These are phyloP conservation scores for Meripilus lineatus DNA, from an alignment of 1,284 basidiomycete species.

Conservation along the genomic window DNA sequence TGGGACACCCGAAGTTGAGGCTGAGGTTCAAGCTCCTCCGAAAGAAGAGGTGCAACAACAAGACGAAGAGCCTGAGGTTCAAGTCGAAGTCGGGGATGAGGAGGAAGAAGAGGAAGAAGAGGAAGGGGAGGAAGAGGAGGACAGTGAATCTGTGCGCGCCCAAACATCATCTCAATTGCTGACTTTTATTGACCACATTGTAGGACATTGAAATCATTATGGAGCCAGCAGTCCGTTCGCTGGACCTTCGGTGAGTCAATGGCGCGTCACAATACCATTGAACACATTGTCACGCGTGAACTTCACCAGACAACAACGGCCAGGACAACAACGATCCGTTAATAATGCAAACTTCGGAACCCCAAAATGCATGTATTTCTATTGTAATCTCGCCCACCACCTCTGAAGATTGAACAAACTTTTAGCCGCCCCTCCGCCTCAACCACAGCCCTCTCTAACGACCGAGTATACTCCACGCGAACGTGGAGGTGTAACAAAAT, in stretches of 20 bases:
- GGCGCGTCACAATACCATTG: background rate
- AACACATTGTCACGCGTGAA: background rate
- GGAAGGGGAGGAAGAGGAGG: slow-evolving; percentile 33
- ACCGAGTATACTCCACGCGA: slow-evolving; percentile 90
- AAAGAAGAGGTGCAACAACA: slow-evolving; percentile 25
- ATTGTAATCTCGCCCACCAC: too few species aligned
- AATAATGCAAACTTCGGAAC: slow-evolving; percentile 30
- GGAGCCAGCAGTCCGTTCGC: slow-evolving; percentile 61
- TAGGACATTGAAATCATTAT: slow-evolving; percentile 80
- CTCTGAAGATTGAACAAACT: background rate
- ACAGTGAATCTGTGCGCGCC: slow-evolving; percentile 40
- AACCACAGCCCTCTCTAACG: slow-evolving; percentile 62
- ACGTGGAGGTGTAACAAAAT: slow-evolving; percentile 42
- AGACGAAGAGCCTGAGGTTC: slow-evolving; percentile 5
- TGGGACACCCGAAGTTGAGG: too few species aligned
- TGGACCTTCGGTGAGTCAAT: slow-evolving; percentile 62
- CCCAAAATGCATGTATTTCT: too few species aligned
- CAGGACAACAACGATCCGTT: slow-evolving; percentile 24
- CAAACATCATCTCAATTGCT: background rate
- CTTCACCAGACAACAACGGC: slow-evolving; percentile 20
- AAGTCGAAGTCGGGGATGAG: slow-evolving; percentile 25
- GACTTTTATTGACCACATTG: slow-evolving; percentile 3
- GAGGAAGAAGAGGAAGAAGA: slow-evolving; percentile 31
- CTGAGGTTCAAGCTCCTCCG: too few species aligned
- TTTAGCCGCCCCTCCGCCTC: slow-evolving; percentile 20